Percentiles rank a stretch among this genome's conserved stretches.
Evolutionary conservation across 257 asterid genomes (phyloP).

Genomic region (Forsythia viridissima): DNA sequence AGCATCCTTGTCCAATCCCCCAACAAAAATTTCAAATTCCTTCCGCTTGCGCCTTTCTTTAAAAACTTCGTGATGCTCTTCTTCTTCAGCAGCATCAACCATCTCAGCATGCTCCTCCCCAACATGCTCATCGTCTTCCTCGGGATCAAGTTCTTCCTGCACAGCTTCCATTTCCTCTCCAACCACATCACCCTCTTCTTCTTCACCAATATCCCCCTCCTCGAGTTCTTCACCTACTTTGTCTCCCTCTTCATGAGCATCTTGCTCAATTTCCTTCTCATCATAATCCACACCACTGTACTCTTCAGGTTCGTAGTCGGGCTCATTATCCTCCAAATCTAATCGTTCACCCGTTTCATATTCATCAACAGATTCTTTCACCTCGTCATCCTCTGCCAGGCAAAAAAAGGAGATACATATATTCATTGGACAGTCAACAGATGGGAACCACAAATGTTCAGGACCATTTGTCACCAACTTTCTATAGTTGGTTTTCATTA

Average conservation of each 20-base stretch:
- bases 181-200: constrained; percentile 62
- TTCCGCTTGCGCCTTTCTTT: constrained; percentile 93
- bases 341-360: constrained; percentile 83
- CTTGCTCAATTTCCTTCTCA: constrained; percentile 84
- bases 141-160: constrained; percentile 67
- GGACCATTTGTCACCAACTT: constrained; percentile 11
- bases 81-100: constrained; percentile 80
- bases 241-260: constrained; percentile 60
- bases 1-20: constrained; percentile 99
- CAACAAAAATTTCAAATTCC: constrained; percentile 94
- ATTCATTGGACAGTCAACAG: constrained; percentile 37
- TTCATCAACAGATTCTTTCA: constrained; percentile 69
- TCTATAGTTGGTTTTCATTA: constrained; percentile 7
- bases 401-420: constrained; percentile 31
- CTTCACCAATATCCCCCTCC: constrained; percentile 58
- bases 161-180: constrained; percentile 68
- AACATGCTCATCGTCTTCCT: constrained; percentile 60
- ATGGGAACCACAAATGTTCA: constrained; percentile 26
- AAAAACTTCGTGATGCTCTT: constrained; percentile 77
- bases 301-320: constrained; percentile 95
- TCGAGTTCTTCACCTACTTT: constrained; percentile 67
- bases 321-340: constrained; percentile 95
- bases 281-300: constrained; percentile 76
- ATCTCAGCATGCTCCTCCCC: constrained; percentile 56
- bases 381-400: constrained; percentile 61